A percentile compares a stretch with the other conserved stretches of the same genome.
Conservation (phyloP, 169 alveolate genomes). For the Eimeria acervulina region DNA sequence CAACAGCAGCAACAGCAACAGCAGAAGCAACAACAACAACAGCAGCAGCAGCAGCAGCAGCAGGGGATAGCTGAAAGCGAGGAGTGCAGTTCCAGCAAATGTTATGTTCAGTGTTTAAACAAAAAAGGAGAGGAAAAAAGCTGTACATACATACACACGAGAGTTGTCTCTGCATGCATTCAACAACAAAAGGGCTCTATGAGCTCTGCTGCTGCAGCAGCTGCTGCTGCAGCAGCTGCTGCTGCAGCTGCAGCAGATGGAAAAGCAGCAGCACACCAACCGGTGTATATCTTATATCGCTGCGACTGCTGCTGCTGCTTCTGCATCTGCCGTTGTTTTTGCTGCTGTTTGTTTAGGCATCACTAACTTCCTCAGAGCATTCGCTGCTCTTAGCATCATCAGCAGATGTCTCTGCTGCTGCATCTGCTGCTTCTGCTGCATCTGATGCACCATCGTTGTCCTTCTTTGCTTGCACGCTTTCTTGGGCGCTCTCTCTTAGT, state of each 20-base stretch:
- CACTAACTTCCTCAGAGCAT: slow-evolving; percentile 10
- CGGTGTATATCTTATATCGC: not conserved
- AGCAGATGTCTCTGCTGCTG: no score
- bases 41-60: not conserved
- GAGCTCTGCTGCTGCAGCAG: not conserved
- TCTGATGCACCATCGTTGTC: not conserved
- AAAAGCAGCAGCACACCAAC: not conserved
- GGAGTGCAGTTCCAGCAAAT: no score
- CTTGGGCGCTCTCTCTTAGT: not conserved
- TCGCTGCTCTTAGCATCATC: slow-evolving; percentile 41
- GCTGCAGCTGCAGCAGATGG: not conserved
- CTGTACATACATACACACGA: no score
- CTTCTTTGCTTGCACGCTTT: not conserved
- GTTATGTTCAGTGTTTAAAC: no score
- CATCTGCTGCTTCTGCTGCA: not conserved
- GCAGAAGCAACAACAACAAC: no score
- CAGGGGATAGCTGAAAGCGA: no score
- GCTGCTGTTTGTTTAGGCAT: slow-evolving; percentile 1
- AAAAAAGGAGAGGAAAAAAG: no score
- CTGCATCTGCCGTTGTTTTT: not conserved
- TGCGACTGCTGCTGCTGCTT: not conserved
- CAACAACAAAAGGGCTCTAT: no score
- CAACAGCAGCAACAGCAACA: no score
- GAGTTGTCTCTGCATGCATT: no score
- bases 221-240: slow-evolving; percentile 4